A percentile compares a stretch with the other conserved stretches of the same genome.
These are phyloP conservation scores for Parsonsia alboflavescens DNA, from an alignment of 257 asterid genomes.

Conservation along the genomic window DNA sequence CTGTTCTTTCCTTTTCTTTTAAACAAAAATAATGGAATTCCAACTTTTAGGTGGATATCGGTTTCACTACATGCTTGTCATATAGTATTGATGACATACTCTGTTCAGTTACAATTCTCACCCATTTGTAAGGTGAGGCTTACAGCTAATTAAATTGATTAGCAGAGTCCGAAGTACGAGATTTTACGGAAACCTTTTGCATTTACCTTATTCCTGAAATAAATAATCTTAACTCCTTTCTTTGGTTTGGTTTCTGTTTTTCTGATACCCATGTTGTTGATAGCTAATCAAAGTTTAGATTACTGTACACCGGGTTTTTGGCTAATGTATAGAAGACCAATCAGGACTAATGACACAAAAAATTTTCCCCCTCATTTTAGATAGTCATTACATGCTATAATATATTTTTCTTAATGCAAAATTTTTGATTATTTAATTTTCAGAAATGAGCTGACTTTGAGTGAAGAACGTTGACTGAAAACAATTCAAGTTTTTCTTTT, in stretches of 20 bases:
- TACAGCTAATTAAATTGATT: background rate
- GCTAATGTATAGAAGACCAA: background rate
- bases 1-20: background rate
- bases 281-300: background rate
- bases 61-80: background rate
- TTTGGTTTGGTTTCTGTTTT: too few species aligned
- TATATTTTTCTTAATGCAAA: background rate
- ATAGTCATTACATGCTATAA: background rate
- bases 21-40: background rate
- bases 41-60: background rate
- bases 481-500: constrained; percentile 12
- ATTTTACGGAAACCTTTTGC: background rate
- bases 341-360: too few species aligned
- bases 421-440: background rate
- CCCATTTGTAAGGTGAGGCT: background rate
- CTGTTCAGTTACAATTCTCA: background rate
- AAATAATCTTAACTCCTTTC: background rate
- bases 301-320: background rate
- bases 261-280: background rate
- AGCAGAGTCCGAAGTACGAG: background rate
- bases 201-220: background rate
- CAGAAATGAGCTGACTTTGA: background rate
- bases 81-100: background rate
- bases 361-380: too few species aligned
- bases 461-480: background rate